Conservation (phyloP, 1,284 basidiomycete genomes). For the Kwoniella shivajii region DNA sequence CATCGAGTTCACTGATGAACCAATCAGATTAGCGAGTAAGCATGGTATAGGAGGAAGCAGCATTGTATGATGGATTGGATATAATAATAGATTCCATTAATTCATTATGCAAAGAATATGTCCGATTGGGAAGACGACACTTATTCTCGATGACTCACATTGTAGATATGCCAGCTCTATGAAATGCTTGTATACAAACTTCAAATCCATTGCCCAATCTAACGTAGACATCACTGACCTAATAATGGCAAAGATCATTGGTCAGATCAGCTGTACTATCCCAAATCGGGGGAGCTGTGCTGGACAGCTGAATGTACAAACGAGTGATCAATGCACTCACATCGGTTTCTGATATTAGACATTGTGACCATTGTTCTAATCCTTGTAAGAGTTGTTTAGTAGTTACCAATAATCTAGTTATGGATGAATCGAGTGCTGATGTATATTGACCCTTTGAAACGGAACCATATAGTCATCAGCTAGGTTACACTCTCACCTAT, state of each 20-base stretch:
- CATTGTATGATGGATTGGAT: not conserved
- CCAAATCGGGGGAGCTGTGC: not conserved
- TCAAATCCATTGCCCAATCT: constrained; percentile 97
- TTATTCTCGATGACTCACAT: constrained; percentile 61
- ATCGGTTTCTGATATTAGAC: constrained; percentile 69
- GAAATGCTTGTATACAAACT: constrained; percentile 85
- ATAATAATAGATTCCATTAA: not conserved
- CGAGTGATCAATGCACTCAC: constrained; percentile 29
- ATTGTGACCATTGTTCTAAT: constrained; percentile 82
- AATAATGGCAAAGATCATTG: constrained; percentile 17
- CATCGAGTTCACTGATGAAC: constrained; percentile 81
- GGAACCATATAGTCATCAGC: not conserved
- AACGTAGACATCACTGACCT: constrained; percentile 97
- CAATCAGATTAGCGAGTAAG: too few species aligned
- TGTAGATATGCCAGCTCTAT: constrained; percentile 85
- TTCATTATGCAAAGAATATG: not conserved
- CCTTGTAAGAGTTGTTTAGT: constrained; percentile 93
- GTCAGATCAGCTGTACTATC: not conserved
- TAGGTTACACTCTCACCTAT: not conserved
- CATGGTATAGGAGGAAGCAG: not conserved
- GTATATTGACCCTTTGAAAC: constrained; percentile 13
- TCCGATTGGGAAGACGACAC: too few species aligned
- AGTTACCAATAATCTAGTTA: constrained; percentile 89
- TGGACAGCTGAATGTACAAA: not conserved
- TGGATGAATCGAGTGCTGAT: constrained; percentile 69